Conservation (phyloP, 73 alveolate species). For the Halteria grandinella region DNA sequence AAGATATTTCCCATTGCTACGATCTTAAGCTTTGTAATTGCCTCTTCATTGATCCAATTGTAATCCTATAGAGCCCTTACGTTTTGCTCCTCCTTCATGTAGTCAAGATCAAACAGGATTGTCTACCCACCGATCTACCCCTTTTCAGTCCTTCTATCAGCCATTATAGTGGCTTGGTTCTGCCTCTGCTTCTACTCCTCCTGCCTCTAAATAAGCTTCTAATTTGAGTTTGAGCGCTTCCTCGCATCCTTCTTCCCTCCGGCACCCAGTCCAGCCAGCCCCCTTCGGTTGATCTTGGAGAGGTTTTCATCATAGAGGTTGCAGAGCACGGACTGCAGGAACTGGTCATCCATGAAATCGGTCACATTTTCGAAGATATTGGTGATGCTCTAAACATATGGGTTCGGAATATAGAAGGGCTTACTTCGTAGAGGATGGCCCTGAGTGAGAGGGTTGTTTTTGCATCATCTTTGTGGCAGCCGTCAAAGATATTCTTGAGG, state of each 20-base stretch:
- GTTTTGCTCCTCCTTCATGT: too few species aligned
- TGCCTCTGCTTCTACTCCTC: not conserved
- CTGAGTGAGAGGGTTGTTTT: slow-evolving; percentile 40
- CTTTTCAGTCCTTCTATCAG: not conserved
- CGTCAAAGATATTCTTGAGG: slow-evolving; percentile 27
- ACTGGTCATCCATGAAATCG: slow-evolving; percentile 31
- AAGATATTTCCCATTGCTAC: too few species aligned
- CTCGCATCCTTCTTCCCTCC: not conserved
- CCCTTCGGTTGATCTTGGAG: not conserved
- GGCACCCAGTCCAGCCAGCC: too few species aligned
- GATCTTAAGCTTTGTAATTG: too few species aligned
- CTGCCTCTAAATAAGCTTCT: not conserved
- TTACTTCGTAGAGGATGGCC: slow-evolving; percentile 45
- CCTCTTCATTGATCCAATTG: too few species aligned
- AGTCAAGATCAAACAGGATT: too few species aligned
- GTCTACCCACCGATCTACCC: too few species aligned
- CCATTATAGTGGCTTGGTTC: not conserved
- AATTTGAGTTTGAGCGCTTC: not conserved
- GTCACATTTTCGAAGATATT: slow-evolving; percentile 25
- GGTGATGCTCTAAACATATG: slow-evolving; percentile 11
- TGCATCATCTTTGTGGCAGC: slow-evolving; percentile 52
- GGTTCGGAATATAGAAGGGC: not conserved
- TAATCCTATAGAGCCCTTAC: too few species aligned
- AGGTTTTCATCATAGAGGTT: slow-evolving; percentile 32
- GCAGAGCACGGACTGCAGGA: not conserved